phyloP scores from a whole-genome alignment of 331 rosid species.

The Quercus phellos region DNA sequence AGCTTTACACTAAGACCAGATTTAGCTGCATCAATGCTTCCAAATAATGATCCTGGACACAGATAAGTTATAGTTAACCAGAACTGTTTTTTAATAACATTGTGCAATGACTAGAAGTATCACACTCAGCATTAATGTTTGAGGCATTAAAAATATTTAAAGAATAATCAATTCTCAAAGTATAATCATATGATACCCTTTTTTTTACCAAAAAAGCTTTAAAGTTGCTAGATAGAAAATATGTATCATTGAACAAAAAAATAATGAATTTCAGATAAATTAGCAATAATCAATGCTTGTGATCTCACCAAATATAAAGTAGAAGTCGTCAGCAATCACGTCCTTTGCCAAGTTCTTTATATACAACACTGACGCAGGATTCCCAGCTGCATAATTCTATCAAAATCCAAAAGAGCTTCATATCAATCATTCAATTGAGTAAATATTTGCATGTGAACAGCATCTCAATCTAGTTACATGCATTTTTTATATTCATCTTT shows the following conservation, averaged over 20 bases:
- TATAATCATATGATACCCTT: neutral
- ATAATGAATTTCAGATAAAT: neutral
- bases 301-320: conserved; percentile 77
- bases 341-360: conserved; percentile 98
- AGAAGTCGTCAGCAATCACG: conserved; percentile 67
- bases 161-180: neutral
- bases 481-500: neutral
- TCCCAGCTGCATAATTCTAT: conserved; percentile 85
- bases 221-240: neutral
- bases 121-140: neutral
- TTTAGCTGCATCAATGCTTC: conserved; percentile 63
- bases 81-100: neutral
- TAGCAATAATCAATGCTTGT: neutral
- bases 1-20: conserved; percentile 71
- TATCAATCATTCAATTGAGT: conserved; percentile 7
- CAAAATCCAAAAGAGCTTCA: conserved; percentile 29
- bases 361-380: conserved; percentile 79
- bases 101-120: neutral
- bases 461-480: neutral
- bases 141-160: neutral
- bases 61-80: neutral
- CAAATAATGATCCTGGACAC: conserved; percentile 77
- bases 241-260: neutral
- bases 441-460: neutral
- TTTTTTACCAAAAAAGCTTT: conserved; percentile 8